Percentiles rank a stretch among this genome's conserved stretches.
Conservation (phyloP, 441 rosid species). For the Flueggea neowawraea region DNA sequence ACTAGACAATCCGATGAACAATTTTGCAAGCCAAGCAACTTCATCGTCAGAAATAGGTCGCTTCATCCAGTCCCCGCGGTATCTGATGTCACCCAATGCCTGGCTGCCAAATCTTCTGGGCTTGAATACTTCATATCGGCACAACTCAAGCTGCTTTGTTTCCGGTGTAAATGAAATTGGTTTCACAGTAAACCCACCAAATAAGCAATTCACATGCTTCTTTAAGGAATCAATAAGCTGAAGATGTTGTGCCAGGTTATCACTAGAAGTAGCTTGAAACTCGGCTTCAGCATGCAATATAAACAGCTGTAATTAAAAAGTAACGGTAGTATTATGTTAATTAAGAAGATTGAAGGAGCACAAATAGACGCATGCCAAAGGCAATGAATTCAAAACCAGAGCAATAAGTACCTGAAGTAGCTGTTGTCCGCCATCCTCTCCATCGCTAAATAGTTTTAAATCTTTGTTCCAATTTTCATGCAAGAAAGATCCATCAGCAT, state of each 20-base stretch:
- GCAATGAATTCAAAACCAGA: constrained; percentile 8
- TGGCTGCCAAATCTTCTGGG: constrained; percentile 62
- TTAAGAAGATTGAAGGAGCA: neutral
- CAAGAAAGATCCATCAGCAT: constrained; percentile 87
- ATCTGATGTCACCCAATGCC: constrained; percentile 34
- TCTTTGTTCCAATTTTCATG: constrained; percentile 93
- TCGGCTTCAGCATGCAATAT: constrained; percentile 82
- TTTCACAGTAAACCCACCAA: constrained; percentile 46
- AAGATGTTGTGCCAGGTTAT: constrained; percentile 34
- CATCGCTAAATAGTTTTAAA: constrained; percentile 63
- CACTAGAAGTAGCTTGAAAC: constrained; percentile 55
- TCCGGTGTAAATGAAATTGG: constrained; percentile 45
- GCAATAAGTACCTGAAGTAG: constrained; percentile 64
- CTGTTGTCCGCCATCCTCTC: constrained; percentile 86
- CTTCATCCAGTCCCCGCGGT: constrained; percentile 88
- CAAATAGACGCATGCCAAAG: constrained; percentile 1
- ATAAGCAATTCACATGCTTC: constrained; percentile 45
- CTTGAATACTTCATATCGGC: constrained; percentile 64
- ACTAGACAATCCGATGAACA: constrained; percentile 53
- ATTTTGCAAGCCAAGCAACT: constrained; percentile 74
- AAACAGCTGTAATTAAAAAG: constrained; percentile 50
- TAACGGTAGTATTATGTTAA: constrained; percentile 17
- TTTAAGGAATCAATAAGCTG: constrained; percentile 58
- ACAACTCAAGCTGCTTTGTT: constrained; percentile 31
- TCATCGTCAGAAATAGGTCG: constrained; percentile 81